Evolutionary conservation across 176 grass and related monocot species (phyloP), one percentile per base, ranked within the genome.

Genomic region (Raddia distichophylla): DNA sequence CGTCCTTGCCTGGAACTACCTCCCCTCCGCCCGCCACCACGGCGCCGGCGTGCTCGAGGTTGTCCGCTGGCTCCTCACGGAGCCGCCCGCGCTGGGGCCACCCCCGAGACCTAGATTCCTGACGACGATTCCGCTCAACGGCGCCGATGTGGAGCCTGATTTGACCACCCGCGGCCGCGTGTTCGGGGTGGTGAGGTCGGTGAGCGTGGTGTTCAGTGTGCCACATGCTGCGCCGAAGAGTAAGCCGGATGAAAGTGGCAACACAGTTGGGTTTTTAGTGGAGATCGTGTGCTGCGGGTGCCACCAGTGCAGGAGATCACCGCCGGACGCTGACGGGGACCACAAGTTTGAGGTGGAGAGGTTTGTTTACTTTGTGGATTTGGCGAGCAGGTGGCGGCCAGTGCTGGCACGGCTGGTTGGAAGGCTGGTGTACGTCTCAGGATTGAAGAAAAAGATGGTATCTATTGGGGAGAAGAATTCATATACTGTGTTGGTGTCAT

Each of bases 1-100:
- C 60, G 69, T 95, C 16, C 83, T 89, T 61, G 93, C 96, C 18
- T 98, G 96, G 96, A 95, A 95, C 67, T 95, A 89, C 87, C 66
- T 98, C 32, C 93, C 93, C 8, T 22, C 86, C 33, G 9, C 86
- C 62, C 71, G 76, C 74, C 75, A 58, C 14, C 69, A 82, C 32
- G 76, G 65, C 16, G 64, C 62, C n/a, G 84, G 90, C 69, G 89
- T 90, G 81, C 77, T 98, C 46, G 96, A 98, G 80, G 93, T 91
- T 65, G 77, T 98, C 18, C 83, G 86, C 19, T 98, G 96, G 96
- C 48, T 76, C 80, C 73, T 95, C 42, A 35, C 81, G 3, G 84
- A 52, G 19, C 17, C 45, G 13, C 17, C 65, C 3, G 60, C 45
- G 9, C 20, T 11, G 0, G 55, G 15, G 14, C 62, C 35, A 12